phyloP scores from a whole-genome alignment of 1,139 yeast species.

The Debaryomyces sp. region DNA sequence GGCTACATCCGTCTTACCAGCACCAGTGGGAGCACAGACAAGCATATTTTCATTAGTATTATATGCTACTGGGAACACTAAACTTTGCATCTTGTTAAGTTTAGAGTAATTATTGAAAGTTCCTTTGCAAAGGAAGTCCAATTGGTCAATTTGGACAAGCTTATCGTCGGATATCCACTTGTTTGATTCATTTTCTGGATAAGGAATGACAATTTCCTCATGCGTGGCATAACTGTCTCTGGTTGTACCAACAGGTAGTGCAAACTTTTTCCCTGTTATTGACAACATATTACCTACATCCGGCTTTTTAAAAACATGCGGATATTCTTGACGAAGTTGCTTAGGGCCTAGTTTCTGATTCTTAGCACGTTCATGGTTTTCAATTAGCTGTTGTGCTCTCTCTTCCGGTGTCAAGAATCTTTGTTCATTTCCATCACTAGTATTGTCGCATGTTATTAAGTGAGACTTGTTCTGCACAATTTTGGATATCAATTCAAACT shows the following conservation, averaged over 20 bases:
- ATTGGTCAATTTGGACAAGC: constrained; percentile 58
- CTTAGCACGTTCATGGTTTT: constrained; percentile 55
- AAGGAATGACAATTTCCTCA: constrained; percentile 86
- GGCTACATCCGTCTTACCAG: constrained; percentile 99
- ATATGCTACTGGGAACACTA: constrained; percentile 91
- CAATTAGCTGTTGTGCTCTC: constrained; percentile 56
- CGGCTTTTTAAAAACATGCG: constrained; percentile 81
- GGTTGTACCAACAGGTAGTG: constrained; percentile 81
- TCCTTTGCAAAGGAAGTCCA: constrained; percentile 80
- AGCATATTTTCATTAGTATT: constrained; percentile 93
- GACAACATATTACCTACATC: constrained; percentile 70
- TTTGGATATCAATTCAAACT: constrained; percentile 73
- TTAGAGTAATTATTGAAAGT: constrained; percentile 80
- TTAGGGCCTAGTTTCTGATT: constrained; percentile 54
- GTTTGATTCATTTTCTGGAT: constrained; percentile 54
- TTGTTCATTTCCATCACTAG: constrained; percentile 15
- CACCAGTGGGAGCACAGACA: constrained; percentile 99
- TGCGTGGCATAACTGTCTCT: constrained; percentile 62
- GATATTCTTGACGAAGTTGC: constrained; percentile 58
- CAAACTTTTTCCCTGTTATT: constrained; percentile 76
- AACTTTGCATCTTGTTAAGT: constrained; percentile 86
- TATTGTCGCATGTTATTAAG: constrained; percentile 15
- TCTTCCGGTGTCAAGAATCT: constrained; percentile 57
- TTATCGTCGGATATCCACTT: constrained; percentile 54
- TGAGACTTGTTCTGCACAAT: constrained; percentile 56